Evolutionary conservation across 2,329 filamentous ascomycete species (phyloP).

Genomic region (Celoporthe dispersa): DNA sequence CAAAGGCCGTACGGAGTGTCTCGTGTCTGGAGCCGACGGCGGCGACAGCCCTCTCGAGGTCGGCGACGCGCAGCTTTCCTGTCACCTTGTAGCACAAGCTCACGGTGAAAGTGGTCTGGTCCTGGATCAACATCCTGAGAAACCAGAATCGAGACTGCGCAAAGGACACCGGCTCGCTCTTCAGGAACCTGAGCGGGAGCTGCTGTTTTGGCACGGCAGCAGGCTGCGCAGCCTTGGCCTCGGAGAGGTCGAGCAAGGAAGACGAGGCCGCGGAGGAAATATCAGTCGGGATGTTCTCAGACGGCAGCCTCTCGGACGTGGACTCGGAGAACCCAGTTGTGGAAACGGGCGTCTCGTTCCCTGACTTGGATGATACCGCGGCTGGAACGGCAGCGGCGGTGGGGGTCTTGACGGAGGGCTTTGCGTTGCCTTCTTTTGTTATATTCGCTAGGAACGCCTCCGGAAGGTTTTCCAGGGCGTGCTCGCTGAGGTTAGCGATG

Average conservation of each 20-base stretch:
- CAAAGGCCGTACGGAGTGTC: slow-evolving; percentile 41
- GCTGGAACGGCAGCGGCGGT: no score
- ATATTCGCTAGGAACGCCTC: neutral
- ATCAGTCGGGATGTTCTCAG: neutral
- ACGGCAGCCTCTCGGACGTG: neutral
- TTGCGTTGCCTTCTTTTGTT: neutral
- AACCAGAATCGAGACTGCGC: slow-evolving; percentile 48
- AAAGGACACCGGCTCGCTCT: slow-evolving; percentile 40
- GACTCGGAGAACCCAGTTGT: neutral
- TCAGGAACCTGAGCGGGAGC: neutral
- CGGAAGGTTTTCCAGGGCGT: neutral
- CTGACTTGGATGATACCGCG: neutral
- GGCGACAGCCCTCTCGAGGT: slow-evolving; percentile 41
- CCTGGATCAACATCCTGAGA: slow-evolving; percentile 38
- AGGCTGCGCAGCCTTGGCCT: neutral
- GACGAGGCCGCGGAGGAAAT: neutral
- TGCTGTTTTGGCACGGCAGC: neutral
- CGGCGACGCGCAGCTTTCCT: slow-evolving; percentile 38
- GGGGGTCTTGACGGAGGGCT: neutral
- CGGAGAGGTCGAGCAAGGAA: neutral
- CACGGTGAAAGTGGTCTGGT: slow-evolving; percentile 47
- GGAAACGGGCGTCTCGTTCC: neutral
- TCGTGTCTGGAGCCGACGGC: slow-evolving; percentile 39
- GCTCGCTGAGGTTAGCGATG: neutral
- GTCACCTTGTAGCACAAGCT: slow-evolving; percentile 37